Evolutionary conservation across 2,329 filamentous ascomycete genomes (phyloP).

Genomic region (Myriosclerotinia scirpicola): DNA sequence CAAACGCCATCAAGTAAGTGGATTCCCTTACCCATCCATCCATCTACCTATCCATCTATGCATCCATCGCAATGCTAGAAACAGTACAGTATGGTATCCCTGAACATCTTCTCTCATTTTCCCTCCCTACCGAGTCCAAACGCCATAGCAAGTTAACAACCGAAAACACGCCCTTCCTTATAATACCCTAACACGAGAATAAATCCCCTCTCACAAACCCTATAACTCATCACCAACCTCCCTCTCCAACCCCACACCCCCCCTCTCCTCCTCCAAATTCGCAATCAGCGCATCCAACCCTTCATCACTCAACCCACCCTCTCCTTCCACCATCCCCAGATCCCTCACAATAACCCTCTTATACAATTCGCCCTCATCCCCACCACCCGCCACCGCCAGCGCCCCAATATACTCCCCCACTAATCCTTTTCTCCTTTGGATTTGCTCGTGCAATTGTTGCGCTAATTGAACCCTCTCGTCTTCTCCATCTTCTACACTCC

Average conservation of each 20-base stretch:
- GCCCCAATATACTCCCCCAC: conserved; percentile 69
- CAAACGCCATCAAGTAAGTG: not conserved
- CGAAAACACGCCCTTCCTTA: not conserved
- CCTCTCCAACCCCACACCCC: conserved; percentile 19
- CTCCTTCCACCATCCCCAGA: conserved; percentile 49
- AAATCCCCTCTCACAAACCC: not conserved
- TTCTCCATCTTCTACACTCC: conserved; percentile 46
- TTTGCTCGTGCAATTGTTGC: conserved; percentile 57
- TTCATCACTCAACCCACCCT: conserved; percentile 39
- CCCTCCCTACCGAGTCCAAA: not conserved
- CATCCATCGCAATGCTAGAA: conserved; percentile 1
- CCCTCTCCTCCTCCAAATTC: conserved; percentile 33
- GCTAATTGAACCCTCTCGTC: conserved; percentile 60
- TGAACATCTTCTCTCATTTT: too few relatives aligned
- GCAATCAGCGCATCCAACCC: conserved; percentile 35
- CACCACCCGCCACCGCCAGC: conserved; percentile 66
- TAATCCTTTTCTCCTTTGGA: conserved; percentile 50
- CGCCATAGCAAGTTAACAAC: not conserved
- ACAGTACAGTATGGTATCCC: not conserved
- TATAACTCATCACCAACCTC: conserved; percentile 13
- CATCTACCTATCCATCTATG: too few relatives aligned
- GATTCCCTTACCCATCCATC: too few relatives aligned
- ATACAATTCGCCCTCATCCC: conserved; percentile 73
- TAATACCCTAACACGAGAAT: not conserved
- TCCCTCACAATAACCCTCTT: conserved; percentile 43